Base-by-base conservation (phyloP, 495 filamentous ascomycete species). In the Penicillium pulvis region DNA sequence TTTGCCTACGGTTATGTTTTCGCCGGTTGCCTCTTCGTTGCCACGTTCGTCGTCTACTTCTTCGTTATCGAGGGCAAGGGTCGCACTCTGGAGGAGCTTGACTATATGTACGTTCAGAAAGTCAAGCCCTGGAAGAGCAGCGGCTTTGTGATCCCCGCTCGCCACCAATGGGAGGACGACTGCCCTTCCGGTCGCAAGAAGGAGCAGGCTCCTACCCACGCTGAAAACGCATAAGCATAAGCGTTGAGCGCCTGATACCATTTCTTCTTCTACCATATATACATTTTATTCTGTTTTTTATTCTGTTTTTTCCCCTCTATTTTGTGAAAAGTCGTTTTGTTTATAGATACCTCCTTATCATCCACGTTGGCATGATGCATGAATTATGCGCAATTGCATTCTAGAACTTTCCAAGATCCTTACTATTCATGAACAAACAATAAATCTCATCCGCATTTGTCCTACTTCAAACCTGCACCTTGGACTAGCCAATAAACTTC, bases 1-100 rank as follows among this genome's bases (percentile, higher is more conserved):
- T 92, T 85, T 73, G 71, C 77, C 7, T 92, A 90, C 67, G 90
- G 90, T 16, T 93, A 88, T 66, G 83, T 93, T 60, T 92, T 93
- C 57, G 89, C 86, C 0, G 85, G 75, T 3, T 90, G 85, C 69
- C 83, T 86, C 63, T 71, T 89, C 50, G 69, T 81, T 4, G 88
- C 79, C 11, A 81, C 70, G 2, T 36, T 82, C 1, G 66, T 89
- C 14, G 84, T 90, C 16, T 92, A 84, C 71, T 87, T 92, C 76
- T 91, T 86, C 72, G 80, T 91, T 45, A 85, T 85, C 60, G 89
- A 93, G 65, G 81, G 78, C 23, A 75, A 80, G 52, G 82, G 82
- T 20, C 75, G 85, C 33, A 84, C 82, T 1, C 72, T 92, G 30
- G 89, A 91, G 75, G 86, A 91, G 65, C 77, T 93, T 48, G 90